Conservation (phyloP, 2,329 filamentous ascomycete species). For the Cladophialophora exuberans region DNA sequence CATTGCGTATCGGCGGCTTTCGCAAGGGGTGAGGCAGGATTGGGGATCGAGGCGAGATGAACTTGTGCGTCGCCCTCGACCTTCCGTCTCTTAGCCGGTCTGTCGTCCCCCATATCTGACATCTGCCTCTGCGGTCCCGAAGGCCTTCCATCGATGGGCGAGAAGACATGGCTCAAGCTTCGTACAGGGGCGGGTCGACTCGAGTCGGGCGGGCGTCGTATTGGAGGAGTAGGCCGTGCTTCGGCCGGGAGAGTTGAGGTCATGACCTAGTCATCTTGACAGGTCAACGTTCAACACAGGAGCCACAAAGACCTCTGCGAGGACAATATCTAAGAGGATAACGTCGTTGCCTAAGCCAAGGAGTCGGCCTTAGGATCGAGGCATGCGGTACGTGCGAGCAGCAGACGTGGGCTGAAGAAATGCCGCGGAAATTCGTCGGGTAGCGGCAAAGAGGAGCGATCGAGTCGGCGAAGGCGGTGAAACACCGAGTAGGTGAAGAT, state of each 20-base stretch:
- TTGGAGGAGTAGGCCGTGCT: constrained; percentile 30
- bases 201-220: constrained; percentile 23
- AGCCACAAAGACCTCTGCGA: constrained; percentile 4
- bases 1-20: not conserved
- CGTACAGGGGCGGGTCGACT: constrained; percentile 14
- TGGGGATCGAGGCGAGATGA: constrained; percentile 2
- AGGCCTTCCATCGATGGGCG: constrained; percentile 10
- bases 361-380: not conserved
- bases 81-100: constrained; percentile 44
- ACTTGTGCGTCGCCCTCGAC: constrained; percentile 20
- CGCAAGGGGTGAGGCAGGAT: not conserved
- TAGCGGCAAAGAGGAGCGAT: not conserved
- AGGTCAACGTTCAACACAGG: not conserved
- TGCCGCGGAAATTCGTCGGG: constrained; percentile 11
- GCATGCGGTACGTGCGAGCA: not conserved
- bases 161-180: constrained; percentile 12
- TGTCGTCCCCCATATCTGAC: constrained; percentile 41
- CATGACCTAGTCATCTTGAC: constrained; percentile 35
- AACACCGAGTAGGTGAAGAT: not conserved
- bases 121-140: constrained; percentile 17
- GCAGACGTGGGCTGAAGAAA: not conserved
- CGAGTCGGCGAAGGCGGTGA: constrained; percentile 1
- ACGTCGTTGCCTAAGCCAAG: not conserved
- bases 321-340: not conserved
- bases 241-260: constrained; percentile 33